Percentiles rank a stretch among this genome's conserved stretches.
Evolutionary conservation across 495 filamentous ascomycete species (phyloP).

Genomic region (Hypoxylon cercidicola): DNA sequence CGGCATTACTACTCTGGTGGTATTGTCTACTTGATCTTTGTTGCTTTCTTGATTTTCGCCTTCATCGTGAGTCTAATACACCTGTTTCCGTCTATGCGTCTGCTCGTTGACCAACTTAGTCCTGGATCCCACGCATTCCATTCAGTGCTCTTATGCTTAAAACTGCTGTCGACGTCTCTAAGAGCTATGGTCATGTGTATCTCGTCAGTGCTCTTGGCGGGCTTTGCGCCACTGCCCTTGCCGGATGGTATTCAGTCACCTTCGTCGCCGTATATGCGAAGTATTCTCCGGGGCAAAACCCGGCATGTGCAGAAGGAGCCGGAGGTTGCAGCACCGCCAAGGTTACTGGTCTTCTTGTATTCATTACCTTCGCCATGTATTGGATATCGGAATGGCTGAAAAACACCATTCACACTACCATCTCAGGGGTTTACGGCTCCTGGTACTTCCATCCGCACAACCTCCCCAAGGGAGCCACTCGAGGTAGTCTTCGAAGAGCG

Average conservation of each 20-base stretch:
- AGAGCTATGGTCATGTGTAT: constrained; percentile 85
- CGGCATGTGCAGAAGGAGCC: constrained; percentile 68
- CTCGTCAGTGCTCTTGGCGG: constrained; percentile 84
- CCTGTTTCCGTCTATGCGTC: neutral
- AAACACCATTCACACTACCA: constrained; percentile 88
- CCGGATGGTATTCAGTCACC: constrained; percentile 70
- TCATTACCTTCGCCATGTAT: constrained; percentile 88
- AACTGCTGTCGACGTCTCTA: constrained; percentile 86
- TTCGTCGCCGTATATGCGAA: constrained; percentile 78
- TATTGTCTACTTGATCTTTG: constrained; percentile 86
- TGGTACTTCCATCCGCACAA: constrained; percentile 83
- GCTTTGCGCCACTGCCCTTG: constrained; percentile 75
- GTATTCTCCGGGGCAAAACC: constrained; percentile 75
- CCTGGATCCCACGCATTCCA: constrained; percentile 87
- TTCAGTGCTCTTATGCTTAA: constrained; percentile 92
- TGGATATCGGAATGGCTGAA: constrained; percentile 94
- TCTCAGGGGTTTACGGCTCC: constrained; percentile 88
- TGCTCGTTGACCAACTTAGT: constrained; percentile 56
- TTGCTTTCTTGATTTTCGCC: constrained; percentile 63
- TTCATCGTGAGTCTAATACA: constrained; percentile 46
- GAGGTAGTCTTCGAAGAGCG: constrained; percentile 78
- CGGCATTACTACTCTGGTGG: constrained; percentile 80
- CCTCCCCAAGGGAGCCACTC: constrained; percentile 78
- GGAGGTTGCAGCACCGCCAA: constrained; percentile 78
- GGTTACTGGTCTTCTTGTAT: constrained; percentile 85